Percentiles rank a stretch among this genome's conserved stretches.
phyloP scores from a whole-genome alignment of 371 early-diverging fungal species.

The Haplosporangium sp. region DNA sequence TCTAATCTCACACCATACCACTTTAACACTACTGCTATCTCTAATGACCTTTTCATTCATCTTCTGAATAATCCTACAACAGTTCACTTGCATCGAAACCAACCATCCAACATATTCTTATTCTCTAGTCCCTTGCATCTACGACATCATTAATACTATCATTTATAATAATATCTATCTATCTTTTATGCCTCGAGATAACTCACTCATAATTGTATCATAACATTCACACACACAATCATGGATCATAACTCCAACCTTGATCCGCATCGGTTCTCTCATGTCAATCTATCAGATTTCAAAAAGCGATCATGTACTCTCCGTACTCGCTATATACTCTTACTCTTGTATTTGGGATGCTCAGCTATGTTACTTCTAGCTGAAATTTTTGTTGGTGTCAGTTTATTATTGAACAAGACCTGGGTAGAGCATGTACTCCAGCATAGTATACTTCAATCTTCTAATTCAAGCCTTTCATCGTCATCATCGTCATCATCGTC shows the following conservation, averaged over 20 bases:
- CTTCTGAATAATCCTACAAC: background rate
- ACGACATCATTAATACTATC: background rate
- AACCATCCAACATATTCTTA: background rate
- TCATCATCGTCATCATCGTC: constrained; percentile 7
- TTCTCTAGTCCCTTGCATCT: constrained; percentile 2
- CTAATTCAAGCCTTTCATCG: background rate
- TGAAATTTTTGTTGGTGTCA: constrained; percentile 31
- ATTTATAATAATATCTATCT: background rate
- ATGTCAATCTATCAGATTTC: constrained; percentile 22
- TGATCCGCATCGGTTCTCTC: constrained; percentile 32
- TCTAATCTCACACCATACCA: background rate
- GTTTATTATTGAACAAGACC: constrained; percentile 17
- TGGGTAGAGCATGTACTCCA: constrained; percentile 27
- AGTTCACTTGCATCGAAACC: constrained; percentile 7
- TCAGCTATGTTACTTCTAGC: constrained; percentile 13
- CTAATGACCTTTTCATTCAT: background rate
- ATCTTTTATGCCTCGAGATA: background rate
- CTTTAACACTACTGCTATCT: background rate
- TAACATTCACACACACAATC: background rate
- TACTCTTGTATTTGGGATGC: constrained; percentile 13
- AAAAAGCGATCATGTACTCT: constrained; percentile 24
- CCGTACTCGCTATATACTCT: constrained; percentile 15
- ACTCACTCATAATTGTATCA: background rate
- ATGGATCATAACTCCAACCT: constrained; percentile 23
- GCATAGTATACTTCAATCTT: constrained; percentile 3